Evolutionary conservation across 2,329 filamentous ascomycete species (phyloP).

Genomic region (Cladosporium colombiae): DNA sequence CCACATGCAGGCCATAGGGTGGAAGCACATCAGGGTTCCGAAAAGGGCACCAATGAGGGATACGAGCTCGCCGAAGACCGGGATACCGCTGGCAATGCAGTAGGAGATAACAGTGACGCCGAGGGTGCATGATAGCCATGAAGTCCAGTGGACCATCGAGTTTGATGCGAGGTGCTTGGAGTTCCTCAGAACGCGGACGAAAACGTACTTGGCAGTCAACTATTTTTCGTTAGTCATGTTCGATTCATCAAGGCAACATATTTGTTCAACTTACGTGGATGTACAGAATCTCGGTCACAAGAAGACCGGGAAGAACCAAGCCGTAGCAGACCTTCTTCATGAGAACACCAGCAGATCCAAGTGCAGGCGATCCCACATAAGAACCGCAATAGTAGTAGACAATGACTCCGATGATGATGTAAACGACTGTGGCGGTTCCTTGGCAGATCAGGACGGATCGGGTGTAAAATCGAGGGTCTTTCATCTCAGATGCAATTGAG

Average conservation of each 20-base stretch:
- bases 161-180: slow-evolving; percentile 29
- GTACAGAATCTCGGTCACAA: slow-evolving; percentile 33
- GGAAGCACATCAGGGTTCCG: slow-evolving; percentile 44
- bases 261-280: slow-evolving; percentile 18
- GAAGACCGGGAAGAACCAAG: slow-evolving; percentile 31
- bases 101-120: slow-evolving; percentile 47
- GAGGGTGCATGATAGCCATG: slow-evolving; percentile 40
- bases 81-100: slow-evolving; percentile 53
- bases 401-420: slow-evolving; percentile 43
- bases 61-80: slow-evolving; percentile 52
- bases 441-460: slow-evolving; percentile 37
- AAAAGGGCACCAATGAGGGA: slow-evolving; percentile 53
- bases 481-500: slow-evolving; percentile 44
- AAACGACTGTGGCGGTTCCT: slow-evolving; percentile 32
- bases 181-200: slow-evolving; percentile 32
- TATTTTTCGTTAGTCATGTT: not conserved
- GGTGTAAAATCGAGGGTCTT: slow-evolving; percentile 38
- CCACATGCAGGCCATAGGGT: slow-evolving; percentile 48
- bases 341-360: slow-evolving; percentile 47
- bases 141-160: slow-evolving; percentile 23
- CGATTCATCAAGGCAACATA: not conserved
- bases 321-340: slow-evolving; percentile 52
- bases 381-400: slow-evolving; percentile 52
- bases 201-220: slow-evolving; percentile 33
- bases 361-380: slow-evolving; percentile 50